Evolutionary conservation across 306 rosid genomes (phyloP), one percentile per base, ranked within the genome.

Genomic region (Cucurbita ficifolia): DNA sequence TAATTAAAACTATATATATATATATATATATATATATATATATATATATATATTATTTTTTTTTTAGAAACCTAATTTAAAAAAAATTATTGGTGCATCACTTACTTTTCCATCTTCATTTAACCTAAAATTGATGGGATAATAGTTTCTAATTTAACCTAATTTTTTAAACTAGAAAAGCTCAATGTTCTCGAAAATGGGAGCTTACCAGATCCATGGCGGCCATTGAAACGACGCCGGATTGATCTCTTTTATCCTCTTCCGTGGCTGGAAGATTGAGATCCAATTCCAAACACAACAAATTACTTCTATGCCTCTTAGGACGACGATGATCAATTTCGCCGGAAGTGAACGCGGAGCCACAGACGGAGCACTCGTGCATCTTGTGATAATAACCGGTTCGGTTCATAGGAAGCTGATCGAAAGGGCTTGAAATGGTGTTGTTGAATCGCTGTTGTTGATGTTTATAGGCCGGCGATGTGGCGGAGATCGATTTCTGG

Each of bases 211-310:
- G 55, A 19, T 68, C 6, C 33, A 65, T 48, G 17, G 61, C 52
- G 10, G 39, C 52, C 51, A 49, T 45, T 49, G 6, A 5, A 21
- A 29, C 29, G 1, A 43, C 13, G 22, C 36, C 7, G 3, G 21
- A 77, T 4, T 76, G 79, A 2, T 80, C 85, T 0, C 72, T 69
- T 1, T 74, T 89, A 84, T 90, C 91, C 76, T 88, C 90, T 81
- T 93, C 96, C 4, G 98, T 92, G 16, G 97, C 94, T 18, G 98
- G 98, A 76, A 90, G 97, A 61, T 93, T 93, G 65, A 93, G 98
- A 87, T 93, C 94, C 83, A 93, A 90, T 75, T 93, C 94, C 90
- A 93, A 84, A 39, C 82, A 72, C 62, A 84, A 50, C 8, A 88
- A 79, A 52, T 52, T 52, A 24, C 75, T 85, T 75, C 81, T 84